Evolutionary conservation across 2,329 filamentous ascomycete genomes (phyloP), one percentile per base, ranked within the genome.

Genomic region (Colletotrichum godetiae): DNA sequence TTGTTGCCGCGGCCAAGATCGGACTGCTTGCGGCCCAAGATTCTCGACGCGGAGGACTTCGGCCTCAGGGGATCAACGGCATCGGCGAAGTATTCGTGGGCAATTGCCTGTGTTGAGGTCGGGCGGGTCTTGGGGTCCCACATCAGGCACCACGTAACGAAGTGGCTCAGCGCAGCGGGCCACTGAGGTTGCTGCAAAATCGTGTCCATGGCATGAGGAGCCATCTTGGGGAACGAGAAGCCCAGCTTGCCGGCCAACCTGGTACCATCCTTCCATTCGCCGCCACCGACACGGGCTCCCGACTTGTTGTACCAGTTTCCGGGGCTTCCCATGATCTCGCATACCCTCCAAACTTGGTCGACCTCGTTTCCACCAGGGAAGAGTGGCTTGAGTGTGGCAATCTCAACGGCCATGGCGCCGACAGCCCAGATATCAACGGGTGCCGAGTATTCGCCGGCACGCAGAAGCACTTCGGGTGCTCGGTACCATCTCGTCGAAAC

Each of bases 201-300:
- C 5, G 95, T 97, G 78, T 98, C 96, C 90, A 99, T 95, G 22
- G 96, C 91, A 82, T 98, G 97, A 63, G 97, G 97, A 27, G 97
- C 96, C 97, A 99, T 98, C 91, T 97, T 98, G 73, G 97, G 97
- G 85, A 99, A 99, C 0, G 97, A 98, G 83, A 99, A 99, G 68
- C 97, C 97, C 75, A 99, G 90, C 87, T 98, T 98, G 77, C 97
- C 95, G 69, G 97, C 97, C 72, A 99, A 87, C 74, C 95, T 91
- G 58, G 95, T 95, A 70, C 97, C 97, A 72, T 99, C 97, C 79
- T 95, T 95, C 97, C 97, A 99, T 78, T 99, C 97, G 79, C 97
- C 97, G 80, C 97, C 97, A 68, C 97, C 97, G 33, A 99, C 94
- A 76, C 92, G 93, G 31, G 88, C 88, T 29, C 95, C 95, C 5